Conservation (phyloP, 2,329 filamentous ascomycete species). For the Epicoccum nigrum region DNA sequence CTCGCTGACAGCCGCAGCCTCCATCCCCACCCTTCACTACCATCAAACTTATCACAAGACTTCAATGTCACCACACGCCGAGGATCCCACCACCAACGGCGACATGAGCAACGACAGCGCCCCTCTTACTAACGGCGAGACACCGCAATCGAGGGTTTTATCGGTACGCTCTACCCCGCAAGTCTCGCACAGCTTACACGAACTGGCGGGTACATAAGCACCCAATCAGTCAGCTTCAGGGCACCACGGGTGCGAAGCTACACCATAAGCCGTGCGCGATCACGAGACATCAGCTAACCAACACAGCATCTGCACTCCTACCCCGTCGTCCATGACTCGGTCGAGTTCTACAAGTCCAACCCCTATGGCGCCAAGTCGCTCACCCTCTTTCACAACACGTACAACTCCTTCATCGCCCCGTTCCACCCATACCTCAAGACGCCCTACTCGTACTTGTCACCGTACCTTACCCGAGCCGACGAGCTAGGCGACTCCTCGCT, state of each 20-base stretch:
- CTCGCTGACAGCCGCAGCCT: conserved; percentile 13
- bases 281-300: conserved; percentile 14
- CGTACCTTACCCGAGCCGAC: conserved; percentile 85
- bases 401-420: conserved; percentile 77
- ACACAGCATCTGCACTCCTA: conserved; percentile 81
- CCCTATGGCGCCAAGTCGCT: conserved; percentile 84
- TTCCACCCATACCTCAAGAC: conserved; percentile 78
- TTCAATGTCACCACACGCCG: conserved; percentile 45
- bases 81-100: conserved; percentile 39
- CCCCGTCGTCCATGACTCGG: conserved; percentile 79
- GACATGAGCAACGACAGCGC: conserved; percentile 39
- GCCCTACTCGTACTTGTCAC: conserved; percentile 81
- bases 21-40: conserved; percentile 11
- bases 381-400: conserved; percentile 74
- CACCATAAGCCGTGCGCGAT: background rate
- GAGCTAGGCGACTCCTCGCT: conserved; percentile 49
- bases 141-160: conserved; percentile 46
- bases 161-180: conserved; percentile 40
- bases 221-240: conserved; percentile 18
- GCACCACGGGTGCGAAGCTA: conserved; percentile 1
- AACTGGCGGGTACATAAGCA: conserved; percentile 1
- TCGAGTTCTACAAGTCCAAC: conserved; percentile 79
- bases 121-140: conserved; percentile 50
- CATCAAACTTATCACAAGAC: conserved; percentile 18
- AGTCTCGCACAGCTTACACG: conserved; percentile 4